Evolutionary conservation across 768 basidiomycete genomes (phyloP).

Genomic region (Leccinum sublutescens): DNA sequence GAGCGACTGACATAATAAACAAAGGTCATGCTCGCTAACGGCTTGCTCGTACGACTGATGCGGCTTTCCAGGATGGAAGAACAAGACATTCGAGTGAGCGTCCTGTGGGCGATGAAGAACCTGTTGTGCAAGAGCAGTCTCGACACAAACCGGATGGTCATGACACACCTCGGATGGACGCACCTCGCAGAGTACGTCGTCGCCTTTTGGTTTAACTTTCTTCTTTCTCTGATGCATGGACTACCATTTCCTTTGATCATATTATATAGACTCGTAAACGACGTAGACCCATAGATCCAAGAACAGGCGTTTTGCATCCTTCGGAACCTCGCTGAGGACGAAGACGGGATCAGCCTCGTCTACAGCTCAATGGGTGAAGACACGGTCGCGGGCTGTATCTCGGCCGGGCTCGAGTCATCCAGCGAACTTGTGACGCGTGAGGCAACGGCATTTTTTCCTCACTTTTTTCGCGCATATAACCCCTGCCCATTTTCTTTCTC

Average conservation of each 20-base stretch:
- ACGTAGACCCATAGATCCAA: conserved; percentile 53
- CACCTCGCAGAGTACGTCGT: conserved; percentile 52
- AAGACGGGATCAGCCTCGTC: conserved; percentile 61
- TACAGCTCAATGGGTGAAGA: conserved; percentile 52
- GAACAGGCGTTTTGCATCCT: conserved; percentile 72
- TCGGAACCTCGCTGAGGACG: conserved; percentile 64
- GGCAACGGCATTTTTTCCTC: conserved; percentile 29
- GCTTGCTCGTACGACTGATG: conserved; percentile 63
- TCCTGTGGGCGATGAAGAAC: conserved; percentile 89
- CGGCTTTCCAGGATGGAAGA: conserved; percentile 54
- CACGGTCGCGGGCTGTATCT: conserved; percentile 45
- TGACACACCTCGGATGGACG: conserved; percentile 67
- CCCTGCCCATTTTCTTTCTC: background rate
- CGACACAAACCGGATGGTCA: conserved; percentile 63
- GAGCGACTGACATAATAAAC: background rate
- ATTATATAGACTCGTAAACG: conserved; percentile 47
- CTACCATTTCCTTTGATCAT: background rate
- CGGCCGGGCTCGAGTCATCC: conserved; percentile 46
- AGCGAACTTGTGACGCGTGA: conserved; percentile 56
- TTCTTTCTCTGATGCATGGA: background rate
- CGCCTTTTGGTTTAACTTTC: too few species aligned
- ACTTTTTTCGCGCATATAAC: background rate
- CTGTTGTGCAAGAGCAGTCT: conserved; percentile 60
- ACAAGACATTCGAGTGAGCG: conserved; percentile 58
- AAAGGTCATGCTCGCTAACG: conserved; percentile 66